phyloP scores from a whole-genome alignment of 108 stramenopile species.

The Fistulifera pelliculosa region DNA sequence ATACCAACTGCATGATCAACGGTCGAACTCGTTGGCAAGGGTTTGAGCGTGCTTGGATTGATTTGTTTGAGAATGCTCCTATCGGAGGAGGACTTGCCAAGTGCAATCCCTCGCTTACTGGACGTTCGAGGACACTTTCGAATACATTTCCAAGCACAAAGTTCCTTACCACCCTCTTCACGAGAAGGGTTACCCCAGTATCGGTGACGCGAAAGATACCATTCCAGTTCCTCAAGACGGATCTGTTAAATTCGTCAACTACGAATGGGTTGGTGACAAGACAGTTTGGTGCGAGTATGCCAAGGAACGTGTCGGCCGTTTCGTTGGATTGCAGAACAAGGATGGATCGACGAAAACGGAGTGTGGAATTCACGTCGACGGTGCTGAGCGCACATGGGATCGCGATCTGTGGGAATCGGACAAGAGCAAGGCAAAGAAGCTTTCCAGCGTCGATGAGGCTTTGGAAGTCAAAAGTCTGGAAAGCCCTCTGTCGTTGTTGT shows the following conservation, averaged over 20 bases:
- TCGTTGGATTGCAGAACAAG: conserved; percentile 91
- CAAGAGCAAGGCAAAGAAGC: conserved; percentile 51
- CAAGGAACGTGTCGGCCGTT: conserved; percentile 91
- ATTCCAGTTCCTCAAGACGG: conserved; percentile 88
- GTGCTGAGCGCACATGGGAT: conserved; percentile 85
- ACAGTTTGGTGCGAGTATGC: conserved; percentile 93
- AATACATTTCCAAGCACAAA: conserved; percentile 94
- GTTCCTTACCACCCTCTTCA: conserved; percentile 94
- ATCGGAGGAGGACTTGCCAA: conserved; percentile 91
- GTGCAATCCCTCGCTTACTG: conserved; percentile 97
- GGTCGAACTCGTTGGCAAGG: conserved; percentile 96
- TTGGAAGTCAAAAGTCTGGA: conserved; percentile 55
- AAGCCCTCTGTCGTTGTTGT: conserved; percentile 77
- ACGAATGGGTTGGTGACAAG: conserved; percentile 79
- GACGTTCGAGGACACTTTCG: conserved; percentile 95
- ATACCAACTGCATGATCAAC: conserved; percentile 96
- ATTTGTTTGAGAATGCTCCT: conserved; percentile 87
- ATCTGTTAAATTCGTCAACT: conserved; percentile 67
- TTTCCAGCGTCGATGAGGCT: conserved; percentile 60
- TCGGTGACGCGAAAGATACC: conserved; percentile 94
- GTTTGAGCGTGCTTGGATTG: conserved; percentile 93
- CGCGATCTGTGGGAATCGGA: conserved; percentile 82
- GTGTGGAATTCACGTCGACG: conserved; percentile 93
- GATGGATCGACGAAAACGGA: conserved; percentile 97
- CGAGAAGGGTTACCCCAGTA: conserved; percentile 93